Evolutionary conservation across 306 rosid species (phyloP).

Genomic region (cucumber (Cucumis sativus)): Cucumber_9930_V3 NC_026655.2:8920001-8920500

Average conservation of each 20-base stretch:
- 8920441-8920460: too few relatives aligned
- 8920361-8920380: constrained; percentile 1
- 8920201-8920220: too few relatives aligned
- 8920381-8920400: constrained; percentile 3
- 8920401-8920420: background rate
- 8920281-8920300: background rate
- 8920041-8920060: background rate
- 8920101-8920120: background rate
- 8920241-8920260: too few relatives aligned
- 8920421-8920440: too few relatives aligned
- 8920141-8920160: background rate
- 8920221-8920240: too few relatives aligned
- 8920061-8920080: background rate
- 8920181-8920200: too few relatives aligned
- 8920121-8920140: background rate
- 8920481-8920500: background rate
- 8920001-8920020: background rate
- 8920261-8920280: too few relatives aligned
- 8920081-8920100: background rate
- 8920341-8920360: background rate
- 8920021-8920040: background rate
- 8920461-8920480: background rate
- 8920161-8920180: too few relatives aligned
- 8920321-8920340: background rate
- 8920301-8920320: background rate